These are phyloP conservation scores for Salix caprea DNA, from an alignment of 345 rosid genomes.

Conservation along the genomic window DNA sequence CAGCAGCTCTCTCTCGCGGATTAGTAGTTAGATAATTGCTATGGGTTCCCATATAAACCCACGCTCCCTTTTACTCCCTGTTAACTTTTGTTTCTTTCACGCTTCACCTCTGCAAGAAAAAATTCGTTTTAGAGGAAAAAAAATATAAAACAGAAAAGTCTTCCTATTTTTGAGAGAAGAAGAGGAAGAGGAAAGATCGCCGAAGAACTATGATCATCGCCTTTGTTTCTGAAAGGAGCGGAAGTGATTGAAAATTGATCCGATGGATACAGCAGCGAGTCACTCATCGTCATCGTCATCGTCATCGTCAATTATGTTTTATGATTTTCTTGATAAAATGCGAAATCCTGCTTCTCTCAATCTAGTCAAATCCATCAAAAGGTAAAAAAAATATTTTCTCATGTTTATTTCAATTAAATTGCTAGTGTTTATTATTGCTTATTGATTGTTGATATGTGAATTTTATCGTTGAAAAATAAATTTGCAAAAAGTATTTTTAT, in stretches of 20 bases:
- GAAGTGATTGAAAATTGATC: not conserved
- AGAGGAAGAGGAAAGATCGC: not conserved
- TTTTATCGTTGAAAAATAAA: not conserved
- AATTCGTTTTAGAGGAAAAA: not conserved
- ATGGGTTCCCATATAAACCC: not conserved
- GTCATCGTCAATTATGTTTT: conserved; percentile 30
- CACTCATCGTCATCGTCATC: conserved; percentile 14
- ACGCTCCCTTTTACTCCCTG: not conserved
- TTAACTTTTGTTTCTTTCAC: not conserved
- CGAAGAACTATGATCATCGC: not conserved
- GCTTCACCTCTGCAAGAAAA: not conserved
- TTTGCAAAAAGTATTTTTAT: not conserved
- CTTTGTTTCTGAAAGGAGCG: not conserved
- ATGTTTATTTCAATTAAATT: not conserved
- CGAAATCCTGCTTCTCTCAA: conserved; percentile 53
- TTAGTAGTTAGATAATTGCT: not conserved
- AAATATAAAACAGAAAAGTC: no score
- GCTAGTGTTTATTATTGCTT: not conserved
- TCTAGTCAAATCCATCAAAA: conserved; percentile 64
- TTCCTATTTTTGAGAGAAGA: not conserved
- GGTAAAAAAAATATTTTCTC: conserved; percentile 23
- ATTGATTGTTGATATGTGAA: no score
- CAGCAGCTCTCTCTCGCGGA: not conserved
- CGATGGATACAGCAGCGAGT: not conserved
- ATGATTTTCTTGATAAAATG: conserved; percentile 52